These are phyloP conservation scores for Ogataea dorogensis DNA, from an alignment of 805 yeast species.

Conservation along the genomic window DNA sequence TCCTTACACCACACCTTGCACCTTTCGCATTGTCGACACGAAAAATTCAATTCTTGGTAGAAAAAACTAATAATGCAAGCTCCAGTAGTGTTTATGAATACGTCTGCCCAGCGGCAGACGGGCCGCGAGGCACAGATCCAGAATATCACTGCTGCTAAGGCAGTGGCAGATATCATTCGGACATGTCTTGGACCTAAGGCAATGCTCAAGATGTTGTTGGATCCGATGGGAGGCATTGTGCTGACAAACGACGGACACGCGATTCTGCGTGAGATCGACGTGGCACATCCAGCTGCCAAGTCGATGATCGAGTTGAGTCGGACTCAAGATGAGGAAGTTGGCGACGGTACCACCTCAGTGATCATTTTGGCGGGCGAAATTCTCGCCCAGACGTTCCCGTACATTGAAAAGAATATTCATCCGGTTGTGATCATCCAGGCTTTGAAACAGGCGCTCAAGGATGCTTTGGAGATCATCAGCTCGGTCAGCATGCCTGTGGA, in stretches of 20 bases:
- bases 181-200: conserved; percentile 99
- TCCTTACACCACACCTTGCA: background rate
- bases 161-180: conserved; percentile 95
- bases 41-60: conserved; percentile 1
- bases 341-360: conserved; percentile 90
- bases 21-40: conserved; percentile 2
- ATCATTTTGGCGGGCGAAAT: conserved; percentile 97
- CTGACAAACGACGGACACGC: conserved; percentile 99
- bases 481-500: conserved; percentile 83
- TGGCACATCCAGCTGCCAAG: conserved; percentile 98
- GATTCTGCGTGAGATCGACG: conserved; percentile 93
- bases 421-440: conserved; percentile 97
- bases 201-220: conserved; percentile 95
- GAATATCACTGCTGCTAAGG: conserved; percentile 98
- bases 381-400: conserved; percentile 91
- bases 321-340: conserved; percentile 98
- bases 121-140: conserved; percentile 97
- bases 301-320: conserved; percentile 95
- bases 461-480: conserved; percentile 86
- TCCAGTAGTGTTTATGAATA: conserved; percentile 81
- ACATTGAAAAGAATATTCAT: conserved; percentile 91
- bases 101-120: conserved; percentile 87
- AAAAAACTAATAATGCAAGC: conserved; percentile 57
- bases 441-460: conserved; percentile 82
- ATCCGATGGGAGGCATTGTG: conserved; percentile 96